Percentiles rank a stretch among this genome's conserved stretches.
Conservation (phyloP, 1,284 basidiomycete genomes). For the Vanrija pseudolonga region DNA sequence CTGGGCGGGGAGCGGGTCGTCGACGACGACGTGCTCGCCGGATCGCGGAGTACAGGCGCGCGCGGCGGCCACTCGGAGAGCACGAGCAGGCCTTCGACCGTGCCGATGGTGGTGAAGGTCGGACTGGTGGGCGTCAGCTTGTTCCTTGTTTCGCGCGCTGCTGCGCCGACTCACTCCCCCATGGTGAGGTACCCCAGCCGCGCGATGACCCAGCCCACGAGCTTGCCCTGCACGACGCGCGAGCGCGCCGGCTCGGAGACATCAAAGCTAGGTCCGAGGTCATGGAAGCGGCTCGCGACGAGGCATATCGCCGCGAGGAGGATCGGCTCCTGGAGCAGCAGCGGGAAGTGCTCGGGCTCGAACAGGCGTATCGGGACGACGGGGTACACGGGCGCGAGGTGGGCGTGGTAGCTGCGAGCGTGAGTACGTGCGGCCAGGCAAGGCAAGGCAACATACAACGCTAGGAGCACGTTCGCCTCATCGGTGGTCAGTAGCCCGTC, state of each 20-base stretch:
- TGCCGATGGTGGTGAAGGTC: constrained; percentile 10
- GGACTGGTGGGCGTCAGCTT: neutral
- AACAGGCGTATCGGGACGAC: constrained; percentile 12
- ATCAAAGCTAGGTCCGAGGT: constrained; percentile 11
- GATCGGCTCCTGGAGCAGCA: constrained; percentile 10
- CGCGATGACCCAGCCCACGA: constrained; percentile 10
- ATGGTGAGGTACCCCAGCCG: constrained; percentile 15
- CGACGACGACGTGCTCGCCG: neutral
- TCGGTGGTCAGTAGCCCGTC: constrained; percentile 19
- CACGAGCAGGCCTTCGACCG: constrained; percentile 19
- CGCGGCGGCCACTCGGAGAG: constrained; percentile 23
- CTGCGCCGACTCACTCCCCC: constrained; percentile 6
- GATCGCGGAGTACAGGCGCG: constrained; percentile 5
- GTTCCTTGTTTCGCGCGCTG: too few species aligned
- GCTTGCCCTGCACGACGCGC: constrained; percentile 10
- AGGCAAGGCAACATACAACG: constrained; percentile 6
- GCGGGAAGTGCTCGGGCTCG: constrained; percentile 7
- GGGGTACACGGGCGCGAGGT: constrained; percentile 9
- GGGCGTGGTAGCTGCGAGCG: constrained; percentile 4
- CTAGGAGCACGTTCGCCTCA: constrained; percentile 9
- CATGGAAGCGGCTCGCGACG: constrained; percentile 11
- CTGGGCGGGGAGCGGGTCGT: neutral
- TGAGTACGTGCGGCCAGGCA: neutral
- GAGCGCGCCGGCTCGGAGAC: constrained; percentile 5
- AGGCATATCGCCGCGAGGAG: constrained; percentile 12